A percentile compares a stretch with the other conserved stretches of the same genome.
These are phyloP conservation scores for Eremochloa ophiuroides DNA, from an alignment of 176 grass and related monocot genomes.

Conservation along the genomic window DNA sequence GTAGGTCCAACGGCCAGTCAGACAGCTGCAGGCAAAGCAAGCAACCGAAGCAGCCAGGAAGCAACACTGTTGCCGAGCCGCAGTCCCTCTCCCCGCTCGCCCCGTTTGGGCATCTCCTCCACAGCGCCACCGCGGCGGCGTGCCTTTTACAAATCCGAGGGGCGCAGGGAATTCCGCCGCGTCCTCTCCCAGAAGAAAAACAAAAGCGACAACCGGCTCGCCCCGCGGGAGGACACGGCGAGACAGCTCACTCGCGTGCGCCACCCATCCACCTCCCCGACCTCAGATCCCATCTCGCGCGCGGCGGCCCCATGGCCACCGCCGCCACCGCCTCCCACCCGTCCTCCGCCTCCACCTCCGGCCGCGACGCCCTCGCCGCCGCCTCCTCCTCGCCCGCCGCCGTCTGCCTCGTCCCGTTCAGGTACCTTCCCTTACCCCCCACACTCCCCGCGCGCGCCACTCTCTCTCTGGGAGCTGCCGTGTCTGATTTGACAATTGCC, in stretches of 20 bases:
- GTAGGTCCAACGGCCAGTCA: background rate
- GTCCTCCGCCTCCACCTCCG: conserved; percentile 32
- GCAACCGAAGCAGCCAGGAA: background rate
- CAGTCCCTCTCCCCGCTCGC: background rate
- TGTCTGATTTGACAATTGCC: conserved; percentile 13
- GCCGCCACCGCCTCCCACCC: conserved; percentile 34
- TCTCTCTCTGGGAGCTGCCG: background rate
- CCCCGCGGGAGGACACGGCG: background rate
- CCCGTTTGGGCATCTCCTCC: background rate
- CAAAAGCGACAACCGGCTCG: conserved; percentile 20
- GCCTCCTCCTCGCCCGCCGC: conserved; percentile 16
- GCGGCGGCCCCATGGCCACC: conserved; percentile 24
- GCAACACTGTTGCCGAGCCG: background rate
- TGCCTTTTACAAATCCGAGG: conserved; percentile 2
- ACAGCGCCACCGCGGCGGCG: background rate
- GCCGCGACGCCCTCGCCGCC: conserved; percentile 9
- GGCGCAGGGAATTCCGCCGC: background rate
- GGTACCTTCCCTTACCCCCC: background rate
- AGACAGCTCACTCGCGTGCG: conserved; percentile 19
- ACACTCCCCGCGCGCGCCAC: background rate
- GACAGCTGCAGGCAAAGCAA: background rate
- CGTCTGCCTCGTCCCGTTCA: conserved; percentile 74
- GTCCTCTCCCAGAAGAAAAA: background rate
- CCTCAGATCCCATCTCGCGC: conserved; percentile 31
- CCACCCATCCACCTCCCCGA: background rate